Evolutionary conservation across 139 green algal species (phyloP).

Genomic region (Choricystis sp.): DNA sequence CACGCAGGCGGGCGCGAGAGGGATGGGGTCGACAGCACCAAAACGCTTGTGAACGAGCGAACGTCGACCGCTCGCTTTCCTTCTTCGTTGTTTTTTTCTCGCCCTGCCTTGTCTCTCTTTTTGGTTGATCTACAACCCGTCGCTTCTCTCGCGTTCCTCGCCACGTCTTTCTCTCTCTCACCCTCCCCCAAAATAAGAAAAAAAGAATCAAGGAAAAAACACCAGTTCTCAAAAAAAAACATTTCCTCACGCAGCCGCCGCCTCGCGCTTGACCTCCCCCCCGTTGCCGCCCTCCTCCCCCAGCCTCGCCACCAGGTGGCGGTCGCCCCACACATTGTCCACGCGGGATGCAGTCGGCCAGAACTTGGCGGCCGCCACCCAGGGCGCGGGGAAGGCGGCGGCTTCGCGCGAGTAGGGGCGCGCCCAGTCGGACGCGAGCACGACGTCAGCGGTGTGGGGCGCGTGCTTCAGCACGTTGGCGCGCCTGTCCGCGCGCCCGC

Average conservation of each 20-base stretch:
- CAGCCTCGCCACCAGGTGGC: conserved; percentile 50
- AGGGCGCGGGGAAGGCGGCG: conserved; percentile 82
- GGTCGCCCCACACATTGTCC: conserved; percentile 97
- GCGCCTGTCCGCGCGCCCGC: conserved; percentile 31
- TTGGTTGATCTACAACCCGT: neutral
- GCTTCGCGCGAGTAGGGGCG: conserved; percentile 77
- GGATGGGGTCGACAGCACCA: too few species aligned
- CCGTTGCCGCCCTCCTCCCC: conserved; percentile 1
- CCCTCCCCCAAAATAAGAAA: neutral
- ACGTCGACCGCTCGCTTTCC: too few species aligned
- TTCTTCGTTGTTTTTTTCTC: neutral
- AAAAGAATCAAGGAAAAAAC: neutral
- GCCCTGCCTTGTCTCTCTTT: neutral
- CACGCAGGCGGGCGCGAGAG: too few species aligned
- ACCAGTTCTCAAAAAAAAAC: neutral
- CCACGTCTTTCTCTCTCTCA: neutral
- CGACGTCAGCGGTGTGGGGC: conserved; percentile 63
- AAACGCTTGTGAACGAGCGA: too few species aligned
- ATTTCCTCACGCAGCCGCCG: conserved; percentile 4
- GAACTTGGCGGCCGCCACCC: conserved; percentile 90
- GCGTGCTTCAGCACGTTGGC: conserved; percentile 93
- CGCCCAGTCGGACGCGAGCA: conserved; percentile 75
- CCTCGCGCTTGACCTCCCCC: neutral
- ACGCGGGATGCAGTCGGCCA: conserved; percentile 83
- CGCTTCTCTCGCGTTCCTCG: neutral